phyloP scores from a whole-genome alignment of 208 protist species.

The Leishmania turanica region DNA sequence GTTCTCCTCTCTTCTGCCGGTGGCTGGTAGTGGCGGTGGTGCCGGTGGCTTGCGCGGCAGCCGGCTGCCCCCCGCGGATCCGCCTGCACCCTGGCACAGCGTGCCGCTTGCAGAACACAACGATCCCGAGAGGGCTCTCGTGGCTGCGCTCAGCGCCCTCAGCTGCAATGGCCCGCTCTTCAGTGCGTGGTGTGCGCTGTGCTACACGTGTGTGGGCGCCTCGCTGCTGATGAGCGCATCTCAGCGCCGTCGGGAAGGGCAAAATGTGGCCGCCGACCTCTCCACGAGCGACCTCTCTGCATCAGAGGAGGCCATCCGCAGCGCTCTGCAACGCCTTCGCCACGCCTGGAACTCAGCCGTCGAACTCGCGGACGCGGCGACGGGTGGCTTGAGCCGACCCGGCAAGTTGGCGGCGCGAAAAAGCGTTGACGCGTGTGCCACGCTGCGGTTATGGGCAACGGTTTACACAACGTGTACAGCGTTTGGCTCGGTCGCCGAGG shows the following conservation, averaged over 20 bases:
- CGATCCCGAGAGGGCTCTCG: background rate
- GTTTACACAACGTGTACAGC: background rate
- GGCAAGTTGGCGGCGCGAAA: background rate
- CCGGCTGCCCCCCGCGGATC: slow-evolving; percentile 10
- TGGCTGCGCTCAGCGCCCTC: slow-evolving; percentile 6
- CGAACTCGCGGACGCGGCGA: background rate
- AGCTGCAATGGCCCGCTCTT: slow-evolving; percentile 25
- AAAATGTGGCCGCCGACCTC: background rate
- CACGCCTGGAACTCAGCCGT: slow-evolving; percentile 17
- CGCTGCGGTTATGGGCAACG: slow-evolving; percentile 6
- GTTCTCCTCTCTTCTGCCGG: slow-evolving; percentile 13
- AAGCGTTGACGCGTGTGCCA: background rate
- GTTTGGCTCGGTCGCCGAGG: background rate
- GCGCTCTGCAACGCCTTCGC: slow-evolving; percentile 11
- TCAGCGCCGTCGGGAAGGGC: background rate
- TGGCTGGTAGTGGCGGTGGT: background rate
- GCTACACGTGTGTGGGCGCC: slow-evolving; percentile 13
- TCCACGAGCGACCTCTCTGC: background rate
- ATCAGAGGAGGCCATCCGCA: background rate
- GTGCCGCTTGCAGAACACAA: background rate
- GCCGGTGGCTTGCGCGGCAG: background rate
- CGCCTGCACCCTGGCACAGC: slow-evolving; percentile 16
- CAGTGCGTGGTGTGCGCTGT: slow-evolving; percentile 31
- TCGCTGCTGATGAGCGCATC: background rate
- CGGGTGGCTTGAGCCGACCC: background rate